A percentile compares a stretch with the other conserved stretches of the same genome.
Evolutionary conservation across 768 basidiomycete genomes (phyloP).

Genomic region (Lactifluus echinatus): DNA sequence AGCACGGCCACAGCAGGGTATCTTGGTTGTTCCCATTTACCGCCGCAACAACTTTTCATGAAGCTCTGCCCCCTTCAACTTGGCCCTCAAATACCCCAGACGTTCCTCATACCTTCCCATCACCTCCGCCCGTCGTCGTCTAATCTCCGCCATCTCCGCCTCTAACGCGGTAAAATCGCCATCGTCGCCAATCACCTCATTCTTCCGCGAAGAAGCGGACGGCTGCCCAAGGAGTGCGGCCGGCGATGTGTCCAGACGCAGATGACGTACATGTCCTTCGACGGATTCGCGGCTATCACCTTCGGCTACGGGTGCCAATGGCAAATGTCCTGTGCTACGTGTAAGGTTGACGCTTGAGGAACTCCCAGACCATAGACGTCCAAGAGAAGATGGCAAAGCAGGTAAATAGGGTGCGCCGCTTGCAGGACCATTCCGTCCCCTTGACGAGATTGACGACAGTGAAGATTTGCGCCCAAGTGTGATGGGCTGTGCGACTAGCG

Average conservation of each 20-base stretch:
- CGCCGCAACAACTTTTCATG: conserved; percentile 72
- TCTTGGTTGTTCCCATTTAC: conserved; percentile 13
- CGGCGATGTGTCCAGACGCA: conserved; percentile 3
- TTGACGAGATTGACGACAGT: conserved; percentile 21
- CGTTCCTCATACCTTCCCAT: conserved; percentile 63
- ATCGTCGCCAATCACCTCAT: conserved; percentile 28
- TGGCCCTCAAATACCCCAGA: conserved; percentile 72
- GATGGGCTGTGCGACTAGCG: conserved; percentile 16
- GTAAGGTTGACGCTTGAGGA: conserved; percentile 43
- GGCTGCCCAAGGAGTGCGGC: background rate
- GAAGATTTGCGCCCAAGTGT: conserved; percentile 18
- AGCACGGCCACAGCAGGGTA: background rate
- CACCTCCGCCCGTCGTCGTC: conserved; percentile 61
- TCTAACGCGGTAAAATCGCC: conserved; percentile 35
- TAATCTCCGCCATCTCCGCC: conserved; percentile 60
- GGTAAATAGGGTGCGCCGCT: conserved; percentile 28
- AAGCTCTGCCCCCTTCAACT: conserved; percentile 74
- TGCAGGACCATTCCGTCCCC: conserved; percentile 10
- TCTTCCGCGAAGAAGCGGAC: conserved; percentile 13
- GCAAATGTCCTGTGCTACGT: conserved; percentile 40
- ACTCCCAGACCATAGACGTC: conserved; percentile 30
- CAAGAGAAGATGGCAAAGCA: conserved; percentile 26
- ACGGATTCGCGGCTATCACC: conserved; percentile 28
- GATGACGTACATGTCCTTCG: conserved; percentile 10
- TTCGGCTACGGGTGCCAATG: conserved; percentile 46